These are phyloP conservation scores for Micromonas pusilla DNA, from an alignment of 139 green algal genomes.

Conservation along the genomic window DNA sequence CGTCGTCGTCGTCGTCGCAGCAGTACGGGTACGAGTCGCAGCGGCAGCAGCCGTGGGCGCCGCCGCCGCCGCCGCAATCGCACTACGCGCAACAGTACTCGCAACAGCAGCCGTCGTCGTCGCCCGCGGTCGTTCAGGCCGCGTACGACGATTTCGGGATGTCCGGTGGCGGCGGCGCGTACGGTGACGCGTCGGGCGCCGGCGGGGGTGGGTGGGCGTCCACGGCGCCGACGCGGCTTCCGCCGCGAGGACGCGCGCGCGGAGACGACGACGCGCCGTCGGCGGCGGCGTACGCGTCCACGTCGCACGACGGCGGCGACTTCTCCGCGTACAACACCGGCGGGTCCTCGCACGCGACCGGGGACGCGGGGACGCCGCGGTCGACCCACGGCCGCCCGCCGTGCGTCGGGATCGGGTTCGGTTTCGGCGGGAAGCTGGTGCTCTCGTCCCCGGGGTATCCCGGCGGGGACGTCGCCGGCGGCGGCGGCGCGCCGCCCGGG, in stretches of 20 bases:
- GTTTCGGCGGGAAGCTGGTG: constrained; percentile 1
- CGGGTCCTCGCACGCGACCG: background rate
- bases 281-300: background rate
- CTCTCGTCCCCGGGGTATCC: background rate
- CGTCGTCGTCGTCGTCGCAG: too few species aligned
- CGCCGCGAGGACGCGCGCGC: too few species aligned
- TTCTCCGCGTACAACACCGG: background rate
- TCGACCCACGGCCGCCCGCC: constrained; percentile 7
- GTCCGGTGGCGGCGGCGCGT: too few species aligned
- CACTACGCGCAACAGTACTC: background rate
- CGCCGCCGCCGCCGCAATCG: background rate
- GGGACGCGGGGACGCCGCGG: background rate
- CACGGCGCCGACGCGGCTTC: too few species aligned
- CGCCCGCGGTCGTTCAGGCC: background rate
- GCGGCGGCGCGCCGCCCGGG: too few species aligned
- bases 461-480: background rate
- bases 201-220: too few species aligned
- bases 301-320: background rate
- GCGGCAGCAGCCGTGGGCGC: too few species aligned
- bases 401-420: background rate
- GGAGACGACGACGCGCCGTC: too few species aligned
- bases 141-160: too few species aligned
- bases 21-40: too few species aligned
- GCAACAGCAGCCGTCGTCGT: background rate
- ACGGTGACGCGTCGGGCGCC: too few species aligned